Evolutionary conservation across 495 filamentous ascomycete species (phyloP), one percentile per base, ranked within the genome.

Genomic region (Xylaria scruposa): DNA sequence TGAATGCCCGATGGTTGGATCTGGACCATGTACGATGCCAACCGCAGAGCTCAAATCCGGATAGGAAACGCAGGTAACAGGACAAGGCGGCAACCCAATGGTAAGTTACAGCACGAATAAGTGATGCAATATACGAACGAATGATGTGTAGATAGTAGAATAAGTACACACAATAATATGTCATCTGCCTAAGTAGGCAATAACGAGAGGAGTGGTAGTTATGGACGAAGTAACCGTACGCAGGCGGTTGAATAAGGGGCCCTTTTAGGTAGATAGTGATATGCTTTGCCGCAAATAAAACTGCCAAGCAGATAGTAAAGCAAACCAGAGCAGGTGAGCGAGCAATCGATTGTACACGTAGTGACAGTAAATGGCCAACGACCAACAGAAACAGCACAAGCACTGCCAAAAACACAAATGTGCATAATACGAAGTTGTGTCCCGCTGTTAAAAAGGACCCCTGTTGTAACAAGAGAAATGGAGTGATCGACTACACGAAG

Each of bases 1-100:
- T 60, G 73, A 71, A 38, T 70, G 72, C 74, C 66, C 64, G 74
- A 75, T 78, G 77, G 77, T 75, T 75, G 75, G 77, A 76, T 79
- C 76, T 78, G 72, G 74, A 36, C 75, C 77, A 70, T 78, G 77
- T 75, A 76, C 72, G 72, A 72, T 76, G 53, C 70, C 61, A 67
- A 71, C 60, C 69, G 49, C 38, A 59, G 53, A 60, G 53, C 61
- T 59, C 60, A 24, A 56, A 51, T 10, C 46, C 21, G 58, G 70
- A 17, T 13, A 33, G 38, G 53, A 60, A 71, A 66, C 49, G 62
- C 61, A 67, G 70, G 70, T 67, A 68, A 68, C 70, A 19, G 70
- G 31, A 67, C 56, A 61, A 40, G 63, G 56, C 56, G 56, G 63
- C 64, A 44, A 72, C 63, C 63, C 51, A 71, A 71, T 49, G 31